Conservation (phyloP, 495 filamentous ascomycete species). For the Neurospora africana region DNA sequence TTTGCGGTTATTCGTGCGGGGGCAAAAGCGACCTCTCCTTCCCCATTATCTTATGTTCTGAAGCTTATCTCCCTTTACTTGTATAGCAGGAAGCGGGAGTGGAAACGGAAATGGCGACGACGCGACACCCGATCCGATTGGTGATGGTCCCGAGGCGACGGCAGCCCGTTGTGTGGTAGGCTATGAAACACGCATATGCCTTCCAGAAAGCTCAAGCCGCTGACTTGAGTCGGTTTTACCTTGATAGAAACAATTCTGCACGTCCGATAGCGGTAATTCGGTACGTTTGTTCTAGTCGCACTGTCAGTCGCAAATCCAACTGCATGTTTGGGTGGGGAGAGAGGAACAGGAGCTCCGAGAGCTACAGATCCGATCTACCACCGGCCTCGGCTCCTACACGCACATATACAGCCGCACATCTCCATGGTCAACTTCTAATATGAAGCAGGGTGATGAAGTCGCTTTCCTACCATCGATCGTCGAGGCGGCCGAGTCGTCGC, state of each 20-base stretch:
- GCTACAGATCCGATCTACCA: background rate
- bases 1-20: background rate
- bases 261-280: conserved; percentile 53
- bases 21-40: background rate
- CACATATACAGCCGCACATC: background rate
- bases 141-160: conserved; percentile 47
- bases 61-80: background rate
- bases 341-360: background rate
- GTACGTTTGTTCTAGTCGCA: conserved; percentile 31
- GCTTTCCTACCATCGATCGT: conserved; percentile 91
- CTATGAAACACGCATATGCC: conserved; percentile 2
- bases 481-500: conserved; percentile 86
- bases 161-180: conserved; percentile 45
- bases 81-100: conserved; percentile 7
- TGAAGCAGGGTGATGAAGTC: conserved; percentile 66
- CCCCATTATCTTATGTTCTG: background rate
- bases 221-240: conserved; percentile 4
- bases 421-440: background rate
- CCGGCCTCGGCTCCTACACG: background rate
- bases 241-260: conserved; percentile 56
- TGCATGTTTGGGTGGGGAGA: background rate
- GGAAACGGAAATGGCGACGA: conserved; percentile 10
- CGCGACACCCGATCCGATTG: conserved; percentile 20
- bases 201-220: background rate
- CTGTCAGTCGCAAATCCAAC: background rate